Evolutionary conservation across 2,329 filamentous ascomycete genomes (phyloP).

Genomic region (Fusarium irregulare): DNA sequence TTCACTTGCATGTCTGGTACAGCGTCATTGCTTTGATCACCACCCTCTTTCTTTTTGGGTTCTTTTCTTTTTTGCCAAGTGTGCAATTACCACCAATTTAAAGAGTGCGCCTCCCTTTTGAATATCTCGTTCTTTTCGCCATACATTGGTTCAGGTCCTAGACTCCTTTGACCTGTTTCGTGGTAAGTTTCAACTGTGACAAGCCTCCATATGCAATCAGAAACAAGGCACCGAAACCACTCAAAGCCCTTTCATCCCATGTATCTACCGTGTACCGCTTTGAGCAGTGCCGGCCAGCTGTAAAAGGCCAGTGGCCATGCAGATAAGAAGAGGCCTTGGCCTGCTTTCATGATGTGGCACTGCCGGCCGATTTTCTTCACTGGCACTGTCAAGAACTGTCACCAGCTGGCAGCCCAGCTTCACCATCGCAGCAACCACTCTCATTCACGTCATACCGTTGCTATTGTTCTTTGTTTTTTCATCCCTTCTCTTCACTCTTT

Average conservation of each 20-base stretch:
- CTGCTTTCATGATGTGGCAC: not conserved
- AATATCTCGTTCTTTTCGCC: not conserved
- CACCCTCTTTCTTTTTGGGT: conserved; percentile 25
- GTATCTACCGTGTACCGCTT: conserved; percentile 19
- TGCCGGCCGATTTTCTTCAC: not conserved
- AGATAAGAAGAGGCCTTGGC: not conserved
- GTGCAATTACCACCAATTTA: conserved; percentile 4
- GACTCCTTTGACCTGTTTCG: conserved; percentile 9
- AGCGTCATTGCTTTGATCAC: conserved; percentile 26
- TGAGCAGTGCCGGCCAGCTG: conserved; percentile 1
- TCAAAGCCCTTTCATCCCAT: conserved; percentile 2
- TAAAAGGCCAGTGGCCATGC: conserved; percentile 20
- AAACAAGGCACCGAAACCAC: conserved; percentile 4
- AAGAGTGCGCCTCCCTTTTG: conserved; percentile 20
- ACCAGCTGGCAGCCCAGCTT: conserved; percentile 11
- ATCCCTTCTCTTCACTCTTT: conserved; percentile 11
- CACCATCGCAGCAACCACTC: conserved; percentile 3
- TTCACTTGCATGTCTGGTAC: conserved; percentile 29
- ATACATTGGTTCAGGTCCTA: not conserved
- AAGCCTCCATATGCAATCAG: conserved; percentile 19
- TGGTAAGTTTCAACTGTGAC: conserved; percentile 29
- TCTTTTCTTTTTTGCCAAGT: not conserved
- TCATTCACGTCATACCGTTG: conserved; percentile 4
- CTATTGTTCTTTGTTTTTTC: conserved; percentile 22
- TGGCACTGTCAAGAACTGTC: conserved; percentile 19